Base-by-base conservation (phyloP, 331 rosid genomes). In the Malus hybrid region DNA sequence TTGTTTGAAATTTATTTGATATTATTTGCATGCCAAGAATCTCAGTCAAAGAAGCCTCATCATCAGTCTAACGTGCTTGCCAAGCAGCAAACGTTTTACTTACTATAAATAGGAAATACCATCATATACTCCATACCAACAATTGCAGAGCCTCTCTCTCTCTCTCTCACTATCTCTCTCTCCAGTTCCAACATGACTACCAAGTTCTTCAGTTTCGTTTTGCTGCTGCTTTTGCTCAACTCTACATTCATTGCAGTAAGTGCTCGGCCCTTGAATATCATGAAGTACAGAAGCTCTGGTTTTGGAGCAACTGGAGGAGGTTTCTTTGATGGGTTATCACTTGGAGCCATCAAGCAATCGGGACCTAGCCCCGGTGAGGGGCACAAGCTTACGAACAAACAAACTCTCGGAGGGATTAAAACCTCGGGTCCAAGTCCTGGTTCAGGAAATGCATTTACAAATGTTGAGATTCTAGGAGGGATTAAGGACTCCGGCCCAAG, bases 251-350 rank as follows among this genome's bases (percentile, higher is more conserved):
- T 71, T 69, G 67, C 66, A 28, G 44, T 71, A 6, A 86, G 83
- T 77, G 91, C 81, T 7, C 88, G 97, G 48, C 90, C 90, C 24
- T 66, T 93, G 7, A 77, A 76, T 27, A 67, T 78, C n/a, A 70
- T 74, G 59, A 81, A 24, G 72, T 36, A 63, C 1, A 59, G 16
- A 65, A 71, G 34, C 74, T 60, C 72, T 4, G 82, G 54, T 11
- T 3, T 42, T 19, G 48, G 28, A 67, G 83, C 81, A 6, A 78
- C 64, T 0, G 86, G 68, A 33, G 84, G 67, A 33, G 84, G 67
- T 24, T 81, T 87, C 65, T 85, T 83, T 65, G 85, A 85, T 7
- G 88, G 93, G 84, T 72, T 91, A 7, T 74, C 86, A 59, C 79
- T 93, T 1, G 97, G 89, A 52, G 82, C 83, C 36, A 87, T 85